Evolutionary conservation across 2,329 filamentous ascomycete species (phyloP).

Genomic region (Pseudogymnoascus sp.): DNA sequence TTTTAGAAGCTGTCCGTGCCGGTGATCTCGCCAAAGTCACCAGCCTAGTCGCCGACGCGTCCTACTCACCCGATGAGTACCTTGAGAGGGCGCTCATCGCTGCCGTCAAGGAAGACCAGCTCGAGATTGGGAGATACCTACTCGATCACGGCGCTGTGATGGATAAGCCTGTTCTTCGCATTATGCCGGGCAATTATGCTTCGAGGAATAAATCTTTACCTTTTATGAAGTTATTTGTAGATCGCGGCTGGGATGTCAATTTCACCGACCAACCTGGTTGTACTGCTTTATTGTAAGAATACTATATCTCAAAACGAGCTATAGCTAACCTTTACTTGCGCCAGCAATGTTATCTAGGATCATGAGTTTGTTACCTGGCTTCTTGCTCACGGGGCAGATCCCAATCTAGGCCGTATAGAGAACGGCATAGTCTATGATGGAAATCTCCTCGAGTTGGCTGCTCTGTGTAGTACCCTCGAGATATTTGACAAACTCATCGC

Average conservation of each 20-base stretch:
- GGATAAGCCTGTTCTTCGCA: background rate
- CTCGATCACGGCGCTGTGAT: background rate
- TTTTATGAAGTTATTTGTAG: background rate
- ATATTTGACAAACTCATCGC: background rate
- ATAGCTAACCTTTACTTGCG: background rate
- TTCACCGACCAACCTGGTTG: background rate
- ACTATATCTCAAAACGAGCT: background rate
- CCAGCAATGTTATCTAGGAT: background rate
- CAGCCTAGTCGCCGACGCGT: background rate
- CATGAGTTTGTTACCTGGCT: background rate
- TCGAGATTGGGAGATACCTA: background rate
- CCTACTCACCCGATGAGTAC: background rate
- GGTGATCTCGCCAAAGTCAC: background rate
- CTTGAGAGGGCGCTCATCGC: background rate
- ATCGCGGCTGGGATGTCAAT: background rate
- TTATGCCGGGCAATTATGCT: background rate
- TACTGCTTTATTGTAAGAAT: conserved; percentile 1
- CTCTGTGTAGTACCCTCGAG: background rate
- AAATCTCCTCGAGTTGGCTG: background rate
- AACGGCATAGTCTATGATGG: background rate
- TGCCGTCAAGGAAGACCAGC: background rate
- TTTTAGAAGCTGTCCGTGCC: background rate
- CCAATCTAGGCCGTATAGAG: background rate
- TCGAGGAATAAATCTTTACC: background rate
- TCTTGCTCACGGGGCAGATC: background rate